Evolutionary conservation across 305 asterid genomes (phyloP).

Genomic region (Ilex paraguariensis): DNA sequence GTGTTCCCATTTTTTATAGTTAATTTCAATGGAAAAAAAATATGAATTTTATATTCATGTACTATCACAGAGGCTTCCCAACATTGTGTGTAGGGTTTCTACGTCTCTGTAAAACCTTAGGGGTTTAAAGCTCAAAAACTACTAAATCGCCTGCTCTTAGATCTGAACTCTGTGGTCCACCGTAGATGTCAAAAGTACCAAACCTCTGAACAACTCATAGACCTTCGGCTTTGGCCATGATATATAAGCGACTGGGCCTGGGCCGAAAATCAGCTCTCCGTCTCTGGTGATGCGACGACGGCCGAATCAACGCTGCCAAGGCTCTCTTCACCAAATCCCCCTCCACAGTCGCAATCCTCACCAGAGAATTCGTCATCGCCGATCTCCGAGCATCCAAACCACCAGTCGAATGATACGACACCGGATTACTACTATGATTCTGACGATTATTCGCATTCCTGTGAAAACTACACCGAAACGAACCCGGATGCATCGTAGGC

Average conservation of each 20-base stretch:
- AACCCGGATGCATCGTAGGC: constrained; percentile 93
- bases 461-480: constrained; percentile 87
- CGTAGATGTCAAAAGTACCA: too few relatives aligned
- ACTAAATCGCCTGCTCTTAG: too few relatives aligned
- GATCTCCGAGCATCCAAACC: constrained; percentile 78
- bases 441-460: constrained; percentile 29
- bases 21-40: too few relatives aligned
- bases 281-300: constrained; percentile 72
- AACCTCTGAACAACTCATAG: background rate
- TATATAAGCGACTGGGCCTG: constrained; percentile 68
- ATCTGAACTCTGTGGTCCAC: too few relatives aligned
- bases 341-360: constrained; percentile 87
- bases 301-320: constrained; percentile 74
- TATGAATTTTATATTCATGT: too few relatives aligned
- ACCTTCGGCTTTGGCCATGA: constrained; percentile 61
- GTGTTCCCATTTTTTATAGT: too few relatives aligned
- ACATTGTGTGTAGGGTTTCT: too few relatives aligned
- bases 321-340: constrained; percentile 85
- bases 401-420: constrained; percentile 51
- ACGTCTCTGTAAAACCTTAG: too few relatives aligned
- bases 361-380: constrained; percentile 95
- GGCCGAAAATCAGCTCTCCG: constrained; percentile 71
- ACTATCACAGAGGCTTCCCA: too few relatives aligned
- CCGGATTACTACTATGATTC: constrained; percentile 8
- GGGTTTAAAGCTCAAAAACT: too few relatives aligned